These are phyloP conservation scores for Backusella parvicylindrica DNA, from an alignment of 192 early-diverging fungal genomes.

Conservation along the genomic window DNA sequence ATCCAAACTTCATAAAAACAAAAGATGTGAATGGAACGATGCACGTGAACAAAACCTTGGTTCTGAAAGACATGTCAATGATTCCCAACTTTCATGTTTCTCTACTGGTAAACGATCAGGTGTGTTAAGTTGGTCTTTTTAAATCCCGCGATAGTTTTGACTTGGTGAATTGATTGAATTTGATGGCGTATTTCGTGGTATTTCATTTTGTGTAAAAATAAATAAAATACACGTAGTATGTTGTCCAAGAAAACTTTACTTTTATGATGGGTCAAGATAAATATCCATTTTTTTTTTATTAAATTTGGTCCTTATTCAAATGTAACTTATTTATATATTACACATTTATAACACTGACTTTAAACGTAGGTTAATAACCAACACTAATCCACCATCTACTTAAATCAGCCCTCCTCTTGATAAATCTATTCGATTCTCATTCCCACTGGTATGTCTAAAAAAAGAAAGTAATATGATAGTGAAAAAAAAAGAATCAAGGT, in stretches of 20 bases:
- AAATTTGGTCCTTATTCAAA: background rate
- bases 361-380: constrained; percentile 16
- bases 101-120: constrained; percentile 13
- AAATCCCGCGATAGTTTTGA: constrained; percentile 27
- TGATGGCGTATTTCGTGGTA: constrained; percentile 12
- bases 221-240: constrained; percentile 24
- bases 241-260: constrained; percentile 36
- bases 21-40: constrained; percentile 4
- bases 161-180: constrained; percentile 18
- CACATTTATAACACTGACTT: background rate
- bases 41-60: constrained; percentile 18
- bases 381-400: constrained; percentile 7
- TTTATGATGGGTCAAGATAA: constrained; percentile 10
- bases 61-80: constrained; percentile 26
- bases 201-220: background rate
- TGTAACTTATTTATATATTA: background rate
- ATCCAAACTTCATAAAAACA: constrained; percentile 23
- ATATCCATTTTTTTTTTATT: background rate
- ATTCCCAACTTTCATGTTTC: constrained; percentile 25
- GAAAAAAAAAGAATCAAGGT: background rate
- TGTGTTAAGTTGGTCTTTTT: constrained; percentile 24
- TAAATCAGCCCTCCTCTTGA: constrained; percentile 27
- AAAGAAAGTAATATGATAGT: background rate
- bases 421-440: constrained; percentile 22
- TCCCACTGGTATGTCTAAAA: constrained; percentile 17